Conservation (phyloP, 2,329 filamentous ascomycete genomes). For the Talaromyces sp. region DNA sequence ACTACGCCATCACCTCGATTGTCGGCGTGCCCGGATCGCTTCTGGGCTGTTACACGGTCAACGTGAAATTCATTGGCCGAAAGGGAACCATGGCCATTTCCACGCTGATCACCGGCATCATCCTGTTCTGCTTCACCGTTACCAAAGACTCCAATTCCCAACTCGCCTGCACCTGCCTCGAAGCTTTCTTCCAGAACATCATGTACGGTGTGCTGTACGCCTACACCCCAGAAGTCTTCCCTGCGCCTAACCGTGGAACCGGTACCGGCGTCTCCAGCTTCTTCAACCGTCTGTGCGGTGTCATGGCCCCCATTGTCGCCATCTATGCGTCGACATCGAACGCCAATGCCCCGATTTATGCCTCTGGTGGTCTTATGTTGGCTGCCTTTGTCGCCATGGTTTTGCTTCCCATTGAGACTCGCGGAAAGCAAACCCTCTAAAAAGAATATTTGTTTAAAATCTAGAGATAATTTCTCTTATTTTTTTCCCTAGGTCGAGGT, state of each 20-base stretch:
- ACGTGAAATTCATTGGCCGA: slow-evolving; percentile 59
- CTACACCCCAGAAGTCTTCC: slow-evolving; percentile 58
- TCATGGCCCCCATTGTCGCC: slow-evolving; percentile 43
- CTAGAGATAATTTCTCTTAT: neutral
- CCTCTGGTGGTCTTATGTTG: slow-evolving; percentile 40
- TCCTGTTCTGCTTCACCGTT: slow-evolving; percentile 53
- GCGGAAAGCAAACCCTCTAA: slow-evolving; percentile 39
- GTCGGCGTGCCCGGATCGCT: slow-evolving; percentile 73
- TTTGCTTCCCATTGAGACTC: slow-evolving; percentile 44
- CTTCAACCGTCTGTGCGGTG: slow-evolving; percentile 41
- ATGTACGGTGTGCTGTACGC: slow-evolving; percentile 56
- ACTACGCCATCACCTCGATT: slow-evolving; percentile 75
- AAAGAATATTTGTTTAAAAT: neutral
- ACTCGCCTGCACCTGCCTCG: slow-evolving; percentile 49
- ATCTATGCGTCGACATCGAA: slow-evolving; percentile 35
- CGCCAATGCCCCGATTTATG: slow-evolving; percentile 43
- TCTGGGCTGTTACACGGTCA: slow-evolving; percentile 68
- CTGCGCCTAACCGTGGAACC: slow-evolving; percentile 51
- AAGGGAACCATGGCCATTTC: slow-evolving; percentile 54
- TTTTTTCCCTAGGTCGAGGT: neutral
- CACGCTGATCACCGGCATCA: slow-evolving; percentile 49
- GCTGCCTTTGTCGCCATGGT: slow-evolving; percentile 44
- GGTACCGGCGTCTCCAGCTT: slow-evolving; percentile 48
- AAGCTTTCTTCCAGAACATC: slow-evolving; percentile 55
- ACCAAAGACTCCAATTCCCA: slow-evolving; percentile 46